Conservation (phyloP, 73 alveolate genomes). For the Effrenium voratum region DNA sequence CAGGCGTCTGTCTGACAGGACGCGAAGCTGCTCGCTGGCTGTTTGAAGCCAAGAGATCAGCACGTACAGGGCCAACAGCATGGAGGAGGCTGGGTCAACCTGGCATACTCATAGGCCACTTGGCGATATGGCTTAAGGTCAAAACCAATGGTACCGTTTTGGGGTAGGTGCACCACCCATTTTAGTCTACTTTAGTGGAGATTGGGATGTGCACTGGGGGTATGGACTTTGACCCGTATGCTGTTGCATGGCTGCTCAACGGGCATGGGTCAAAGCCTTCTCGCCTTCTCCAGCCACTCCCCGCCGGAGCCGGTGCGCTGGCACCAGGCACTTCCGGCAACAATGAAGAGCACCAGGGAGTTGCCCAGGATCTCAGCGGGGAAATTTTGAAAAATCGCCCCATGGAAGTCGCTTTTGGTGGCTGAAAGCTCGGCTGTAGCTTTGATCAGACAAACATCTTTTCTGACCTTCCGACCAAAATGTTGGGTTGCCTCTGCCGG, state of each 20-base stretch:
- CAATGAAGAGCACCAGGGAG: constrained; percentile 50
- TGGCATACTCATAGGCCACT: neutral
- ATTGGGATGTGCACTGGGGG: neutral
- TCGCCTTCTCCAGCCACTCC: constrained; percentile 85
- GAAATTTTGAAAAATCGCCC: no score
- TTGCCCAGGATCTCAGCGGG: constrained; percentile 63
- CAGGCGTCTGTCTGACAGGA: neutral
- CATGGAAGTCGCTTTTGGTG: no score
- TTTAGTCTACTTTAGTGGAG: no score
- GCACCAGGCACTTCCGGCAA: constrained; percentile 56
- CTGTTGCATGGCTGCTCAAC: neutral
- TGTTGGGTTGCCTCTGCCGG: no score
- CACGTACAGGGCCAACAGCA: constrained; percentile 68
- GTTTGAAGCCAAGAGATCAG: constrained; percentile 47
- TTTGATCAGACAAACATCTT: no score
- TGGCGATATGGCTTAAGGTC: neutral
- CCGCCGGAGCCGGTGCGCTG: constrained; percentile 33
- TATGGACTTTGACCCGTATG: neutral
- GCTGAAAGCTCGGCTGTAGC: no score
- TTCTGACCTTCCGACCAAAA: no score
- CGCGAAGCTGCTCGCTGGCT: constrained; percentile 19
- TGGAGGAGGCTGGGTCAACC: constrained; percentile 82
- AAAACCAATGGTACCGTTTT: neutral
- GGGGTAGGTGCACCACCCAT: no score
- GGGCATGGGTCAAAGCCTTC: neutral